Base-by-base conservation (phyloP, 2,329 filamentous ascomycete genomes). In the Zarea fungicola region DNA sequence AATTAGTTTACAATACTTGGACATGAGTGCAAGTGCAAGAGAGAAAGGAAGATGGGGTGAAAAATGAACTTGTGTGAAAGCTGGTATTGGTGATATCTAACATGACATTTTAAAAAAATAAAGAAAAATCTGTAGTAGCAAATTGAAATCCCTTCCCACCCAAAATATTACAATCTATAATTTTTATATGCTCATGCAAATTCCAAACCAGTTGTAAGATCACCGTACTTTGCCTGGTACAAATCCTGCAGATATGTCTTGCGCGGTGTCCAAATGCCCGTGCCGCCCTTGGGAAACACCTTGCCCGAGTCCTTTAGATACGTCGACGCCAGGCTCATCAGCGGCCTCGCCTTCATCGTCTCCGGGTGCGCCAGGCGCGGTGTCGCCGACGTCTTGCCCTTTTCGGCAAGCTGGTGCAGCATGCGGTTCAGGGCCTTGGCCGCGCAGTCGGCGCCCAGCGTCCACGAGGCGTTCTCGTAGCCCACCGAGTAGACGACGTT, bases 381-480 rank as follows among this genome's bases (percentile, higher is more conserved):
- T 7, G 41, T 43, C 19, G 23, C 23, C n/a, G 32, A 36, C 0
- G 61, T 64, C 3, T 70, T 65, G 0, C 67, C 66, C 10, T 72
- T 65, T 6, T 68, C 60, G 11, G 65, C 55, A 73, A 83, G 79
- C 46, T 70, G 57, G 4, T 72, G 73, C 49, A 81, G 55, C 6
- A 84, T 59, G 0, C 80, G 70, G 2, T 71, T 66, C 7, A 78
- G 64, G 2, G 81, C 66, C 29, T 68, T 66, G 0, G 72, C 71
- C 2, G 75, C 75, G 1, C 70, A 71, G 50, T 86, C 81, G 0
- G 76, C 74, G 2, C 80, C 80, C 0, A 84, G 67, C 0, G 81
- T 85, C 82, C 83, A 87, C 0, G 76, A 73, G 0, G 74, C 74
- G 36, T 81, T 75, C 22, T 73, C 72, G 62, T 85, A 87, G 5